Evolutionary conservation across 768 basidiomycete genomes (phyloP).

Genomic region (Flagelloscypha sp.): DNA sequence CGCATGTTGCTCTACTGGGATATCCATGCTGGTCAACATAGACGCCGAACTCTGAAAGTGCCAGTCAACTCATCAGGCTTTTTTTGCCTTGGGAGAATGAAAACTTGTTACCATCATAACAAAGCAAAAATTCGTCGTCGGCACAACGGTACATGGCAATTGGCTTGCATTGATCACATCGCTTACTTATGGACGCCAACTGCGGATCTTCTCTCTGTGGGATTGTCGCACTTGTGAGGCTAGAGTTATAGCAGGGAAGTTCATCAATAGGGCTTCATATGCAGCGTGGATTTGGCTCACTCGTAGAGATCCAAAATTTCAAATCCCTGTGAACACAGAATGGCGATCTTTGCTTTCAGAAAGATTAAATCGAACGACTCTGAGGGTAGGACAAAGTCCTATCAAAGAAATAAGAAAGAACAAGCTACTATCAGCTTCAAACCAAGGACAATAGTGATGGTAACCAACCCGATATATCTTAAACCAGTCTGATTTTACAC

Average conservation of each 20-base stretch:
- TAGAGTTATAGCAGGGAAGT: too few species aligned
- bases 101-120: conserved; percentile 64
- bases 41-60: conserved; percentile 71
- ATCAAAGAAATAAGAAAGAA: conserved; percentile 43
- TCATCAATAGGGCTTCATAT: conserved; percentile 1
- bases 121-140: conserved; percentile 83
- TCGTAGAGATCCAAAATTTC: conserved; percentile 76
- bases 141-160: conserved; percentile 85
- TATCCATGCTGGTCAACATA: conserved; percentile 91
- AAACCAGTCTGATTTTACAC: conserved; percentile 64
- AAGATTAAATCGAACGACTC: conserved; percentile 60
- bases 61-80: too few species aligned
- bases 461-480: conserved; percentile 61
- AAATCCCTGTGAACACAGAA: conserved; percentile 64
- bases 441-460: too few species aligned
- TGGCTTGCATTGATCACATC: conserved; percentile 74
- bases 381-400: conserved; percentile 64
- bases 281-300: conserved; percentile 28
- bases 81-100: not conserved
- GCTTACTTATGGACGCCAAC: conserved; percentile 50
- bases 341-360: conserved; percentile 62
- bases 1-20: conserved; percentile 56
- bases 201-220: conserved; percentile 57
- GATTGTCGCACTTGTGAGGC: conserved; percentile 61
- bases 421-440: too few species aligned